These are phyloP conservation scores for Fusarium globosum DNA, from an alignment of 2,329 filamentous ascomycete species.

Conservation along the genomic window DNA sequence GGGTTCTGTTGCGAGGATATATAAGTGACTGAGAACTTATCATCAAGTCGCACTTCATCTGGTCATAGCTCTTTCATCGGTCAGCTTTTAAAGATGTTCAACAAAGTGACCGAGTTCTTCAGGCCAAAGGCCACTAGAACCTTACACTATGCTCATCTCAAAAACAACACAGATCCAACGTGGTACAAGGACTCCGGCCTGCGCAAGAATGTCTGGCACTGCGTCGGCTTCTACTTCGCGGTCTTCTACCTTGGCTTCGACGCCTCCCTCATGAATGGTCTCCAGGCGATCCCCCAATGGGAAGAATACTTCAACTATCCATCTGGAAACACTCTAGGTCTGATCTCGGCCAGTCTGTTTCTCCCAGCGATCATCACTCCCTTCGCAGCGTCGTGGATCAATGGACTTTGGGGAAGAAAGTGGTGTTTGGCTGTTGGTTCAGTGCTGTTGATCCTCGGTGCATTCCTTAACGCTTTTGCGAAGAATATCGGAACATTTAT, in stretches of 20 bases:
- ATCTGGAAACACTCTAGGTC: slow-evolving; percentile 16
- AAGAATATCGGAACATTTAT: slow-evolving; percentile 19
- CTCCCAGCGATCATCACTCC: slow-evolving; percentile 29
- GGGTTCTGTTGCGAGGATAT: background rate
- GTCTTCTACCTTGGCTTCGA: slow-evolving; percentile 31
- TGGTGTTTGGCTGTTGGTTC: slow-evolving; percentile 26
- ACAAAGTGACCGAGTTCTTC: slow-evolving; percentile 8
- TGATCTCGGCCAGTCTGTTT: slow-evolving; percentile 30
- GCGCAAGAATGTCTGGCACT: slow-evolving; percentile 29
- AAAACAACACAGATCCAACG: slow-evolving; percentile 27
- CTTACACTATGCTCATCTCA: slow-evolving; percentile 22
- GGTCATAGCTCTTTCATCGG: background rate
- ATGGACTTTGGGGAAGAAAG: slow-evolving; percentile 24
- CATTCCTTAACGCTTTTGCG: slow-evolving; percentile 23
- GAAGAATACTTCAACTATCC: slow-evolving; percentile 31
- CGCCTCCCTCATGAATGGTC: slow-evolving; percentile 14
- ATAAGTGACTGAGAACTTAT: background rate
- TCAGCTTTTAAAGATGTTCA: slow-evolving; percentile 1
- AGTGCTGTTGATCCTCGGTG: slow-evolving; percentile 13
- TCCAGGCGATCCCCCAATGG: slow-evolving; percentile 29
- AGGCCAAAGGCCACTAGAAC: slow-evolving; percentile 26
- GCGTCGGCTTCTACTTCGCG: slow-evolving; percentile 29
- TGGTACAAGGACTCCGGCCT: slow-evolving; percentile 30
- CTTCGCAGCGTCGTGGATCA: slow-evolving; percentile 27
- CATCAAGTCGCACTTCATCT: rapidly evolving